Evolutionary conservation across 345 rosid genomes (phyloP).

Genomic region (Reutealis trisperma): DNA sequence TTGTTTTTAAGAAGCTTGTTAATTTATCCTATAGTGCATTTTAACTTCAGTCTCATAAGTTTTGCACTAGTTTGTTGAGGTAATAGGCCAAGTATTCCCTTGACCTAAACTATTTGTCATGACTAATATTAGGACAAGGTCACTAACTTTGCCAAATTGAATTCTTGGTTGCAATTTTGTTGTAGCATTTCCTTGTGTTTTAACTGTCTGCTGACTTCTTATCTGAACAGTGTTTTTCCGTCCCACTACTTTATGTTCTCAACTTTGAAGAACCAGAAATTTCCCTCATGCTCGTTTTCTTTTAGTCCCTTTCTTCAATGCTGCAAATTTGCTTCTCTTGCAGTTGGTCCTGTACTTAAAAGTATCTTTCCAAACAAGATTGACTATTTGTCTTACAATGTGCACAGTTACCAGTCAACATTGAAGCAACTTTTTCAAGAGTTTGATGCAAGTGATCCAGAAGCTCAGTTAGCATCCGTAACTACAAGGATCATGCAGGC

Average conservation of each 20-base stretch:
- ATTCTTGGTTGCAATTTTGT: background rate
- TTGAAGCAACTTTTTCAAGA: conserved; percentile 85
- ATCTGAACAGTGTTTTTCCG: background rate
- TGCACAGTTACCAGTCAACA: conserved; percentile 74
- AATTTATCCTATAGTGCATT: background rate
- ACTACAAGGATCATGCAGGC: conserved; percentile 90
- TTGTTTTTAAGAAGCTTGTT: background rate
- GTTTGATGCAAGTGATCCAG: conserved; percentile 59
- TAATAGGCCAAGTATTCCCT: background rate
- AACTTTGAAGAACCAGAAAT: background rate
- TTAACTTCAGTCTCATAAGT: background rate
- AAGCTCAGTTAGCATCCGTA: conserved; percentile 56
- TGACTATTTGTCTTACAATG: conserved; percentile 23
- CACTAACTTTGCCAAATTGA: background rate
- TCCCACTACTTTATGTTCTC: background rate
- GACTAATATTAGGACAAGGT: background rate
- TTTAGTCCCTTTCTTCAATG: background rate
- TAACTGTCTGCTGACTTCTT: background rate
- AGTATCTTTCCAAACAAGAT: conserved; percentile 6
- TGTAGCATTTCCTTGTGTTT: background rate
- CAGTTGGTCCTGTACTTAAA: background rate
- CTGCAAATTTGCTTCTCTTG: background rate
- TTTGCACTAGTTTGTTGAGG: background rate
- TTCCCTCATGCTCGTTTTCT: background rate
- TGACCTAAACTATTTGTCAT: background rate